Conservation (phyloP, 2,329 filamentous ascomycete genomes). For the Fusarium sp. region DNA sequence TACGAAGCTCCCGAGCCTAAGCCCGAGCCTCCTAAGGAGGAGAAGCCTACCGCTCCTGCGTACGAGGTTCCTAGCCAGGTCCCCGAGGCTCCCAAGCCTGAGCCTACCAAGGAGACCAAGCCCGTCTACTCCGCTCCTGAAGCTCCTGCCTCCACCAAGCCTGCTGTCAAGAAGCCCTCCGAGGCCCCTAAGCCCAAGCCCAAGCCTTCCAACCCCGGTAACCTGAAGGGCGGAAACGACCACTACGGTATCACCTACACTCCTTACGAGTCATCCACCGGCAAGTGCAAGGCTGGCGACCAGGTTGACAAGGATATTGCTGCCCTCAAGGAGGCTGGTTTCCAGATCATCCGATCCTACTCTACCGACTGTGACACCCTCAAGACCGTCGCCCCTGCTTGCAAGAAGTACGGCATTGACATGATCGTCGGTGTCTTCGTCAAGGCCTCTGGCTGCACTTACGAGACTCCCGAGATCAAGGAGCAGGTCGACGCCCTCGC, state of each 20-base stretch:
- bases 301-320: slow-evolving; percentile 70
- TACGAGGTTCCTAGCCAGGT: slow-evolving; percentile 26
- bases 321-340: slow-evolving; percentile 72
- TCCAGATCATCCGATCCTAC: slow-evolving; percentile 83
- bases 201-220: slow-evolving; percentile 43
- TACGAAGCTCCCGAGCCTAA: slow-evolving; percentile 35
- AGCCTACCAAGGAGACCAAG: neutral
- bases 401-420: slow-evolving; percentile 73
- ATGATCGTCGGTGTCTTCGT: slow-evolving; percentile 92
- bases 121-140: slow-evolving; percentile 20
- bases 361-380: slow-evolving; percentile 90
- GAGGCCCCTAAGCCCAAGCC: slow-evolving; percentile 42
- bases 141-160: slow-evolving; percentile 21
- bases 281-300: slow-evolving; percentile 72
- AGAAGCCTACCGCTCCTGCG: slow-evolving; percentile 20
- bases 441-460: slow-evolving; percentile 69
- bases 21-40: slow-evolving; percentile 38
- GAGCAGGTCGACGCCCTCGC: slow-evolving; percentile 80
- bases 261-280: slow-evolving; percentile 69
- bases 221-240: slow-evolving; percentile 58
- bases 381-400: slow-evolving; percentile 77
- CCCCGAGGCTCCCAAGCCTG: slow-evolving; percentile 17
- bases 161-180: slow-evolving; percentile 34
- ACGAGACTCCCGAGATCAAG: slow-evolving; percentile 69
- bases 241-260: slow-evolving; percentile 85